Base-by-base conservation (phyloP, 805 yeast genomes). In the Ogataea nakhonphanomensis region DNA sequence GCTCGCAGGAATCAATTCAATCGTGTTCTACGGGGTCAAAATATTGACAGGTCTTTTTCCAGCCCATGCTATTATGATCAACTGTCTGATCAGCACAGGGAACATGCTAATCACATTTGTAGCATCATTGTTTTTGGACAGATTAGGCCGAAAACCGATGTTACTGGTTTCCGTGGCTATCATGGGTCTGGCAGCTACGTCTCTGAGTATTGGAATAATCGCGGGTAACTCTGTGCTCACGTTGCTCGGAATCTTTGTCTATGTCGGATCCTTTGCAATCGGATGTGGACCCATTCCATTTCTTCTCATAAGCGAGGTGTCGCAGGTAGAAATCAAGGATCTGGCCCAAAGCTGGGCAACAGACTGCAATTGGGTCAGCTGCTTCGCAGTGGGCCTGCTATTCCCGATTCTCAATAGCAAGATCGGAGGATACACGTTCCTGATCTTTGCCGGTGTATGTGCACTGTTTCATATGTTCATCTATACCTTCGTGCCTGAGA, bases 211-310 rank as follows among this genome's bases (percentile, higher is more conserved):
- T 15, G 91, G 95, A 2, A 82, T 91, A 27, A 55, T 76, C 13
- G 46, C 59, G 12, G 59, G 68, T 2, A 64, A 65, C 35, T 68
- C 84, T 0, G 24, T 63, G 0, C 45, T 81, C 10, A 72, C 90
- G 1, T 79, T 84, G 1, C 35, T 73, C 1, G 79, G 89, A 8
- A 81, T 89, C 0, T 75, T 87, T 39, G 56, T 73, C 1, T 90
- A 88, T 58, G 89, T 91, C 35, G 79, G 84, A 1, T 76, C 88
- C 21, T 93, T 91, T 67, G 98, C 97, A 0, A 66, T 84, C 25
- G 99, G 99, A 0, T 61, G 89, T 46, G 99, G 99, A 0, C 99
- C 99, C 6, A 89, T 93, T 39, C 99, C 99, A 30, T 91, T 93
- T 65, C 65, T 91, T 50, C 64, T 90, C 37, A 81, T 91, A 8